Evolutionary conservation across 345 rosid genomes (phyloP).

Genomic region (Salix arbutifolia): DNA sequence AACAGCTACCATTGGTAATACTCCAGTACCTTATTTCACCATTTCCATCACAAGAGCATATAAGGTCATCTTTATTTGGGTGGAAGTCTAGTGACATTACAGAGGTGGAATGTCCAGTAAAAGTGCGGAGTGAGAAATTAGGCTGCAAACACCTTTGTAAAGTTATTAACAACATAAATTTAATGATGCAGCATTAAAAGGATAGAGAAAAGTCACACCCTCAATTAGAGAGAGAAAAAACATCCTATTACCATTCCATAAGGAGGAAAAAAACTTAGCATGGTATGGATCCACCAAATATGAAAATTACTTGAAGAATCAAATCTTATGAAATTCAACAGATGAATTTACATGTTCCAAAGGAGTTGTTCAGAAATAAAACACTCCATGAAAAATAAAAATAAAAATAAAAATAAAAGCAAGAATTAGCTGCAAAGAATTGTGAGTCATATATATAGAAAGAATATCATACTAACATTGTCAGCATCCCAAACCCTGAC

Average conservation of each 20-base stretch:
- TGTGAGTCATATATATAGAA: not conserved
- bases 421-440: not conserved
- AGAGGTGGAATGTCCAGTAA: constrained; percentile 68
- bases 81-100: constrained; percentile 92
- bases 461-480: constrained; percentile 48
- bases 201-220: not conserved
- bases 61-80: constrained; percentile 80
- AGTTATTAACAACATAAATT: not conserved
- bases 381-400: not conserved
- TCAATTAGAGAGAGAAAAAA: not conserved
- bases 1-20: constrained; percentile 71
- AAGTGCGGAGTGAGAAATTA: constrained; percentile 72
- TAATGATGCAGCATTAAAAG: not conserved
- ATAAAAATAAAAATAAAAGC: not conserved
- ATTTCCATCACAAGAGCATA: constrained; percentile 88
- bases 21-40: constrained; percentile 97
- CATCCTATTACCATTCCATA: not conserved
- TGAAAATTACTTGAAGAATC: not conserved
- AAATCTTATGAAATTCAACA: not conserved
- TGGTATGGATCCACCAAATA: not conserved
- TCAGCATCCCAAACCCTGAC: constrained; percentile 99
- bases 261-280: not conserved
- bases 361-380: not conserved
- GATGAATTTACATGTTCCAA: not conserved
- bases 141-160: constrained; percentile 53